Conservation (phyloP, 2,329 filamentous ascomycete species). For the Curvularia eragrostidis region DNA sequence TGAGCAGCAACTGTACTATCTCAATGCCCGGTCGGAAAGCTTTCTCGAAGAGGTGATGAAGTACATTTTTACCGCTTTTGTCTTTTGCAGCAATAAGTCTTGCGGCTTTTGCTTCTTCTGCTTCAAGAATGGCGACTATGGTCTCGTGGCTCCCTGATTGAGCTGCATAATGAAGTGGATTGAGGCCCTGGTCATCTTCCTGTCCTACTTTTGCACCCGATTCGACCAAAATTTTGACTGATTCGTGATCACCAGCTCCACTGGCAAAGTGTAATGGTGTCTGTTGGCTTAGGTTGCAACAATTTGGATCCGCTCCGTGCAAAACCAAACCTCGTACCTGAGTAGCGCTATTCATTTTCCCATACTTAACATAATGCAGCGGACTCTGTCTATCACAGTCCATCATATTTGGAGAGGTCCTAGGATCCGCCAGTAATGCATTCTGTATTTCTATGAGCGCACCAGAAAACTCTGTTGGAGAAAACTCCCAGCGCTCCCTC, state of each 20-base stretch:
- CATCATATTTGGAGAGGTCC: not conserved
- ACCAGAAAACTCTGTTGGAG: not conserved
- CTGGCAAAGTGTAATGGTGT: not conserved
- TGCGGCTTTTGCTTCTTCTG: not conserved
- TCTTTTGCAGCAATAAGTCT: not conserved
- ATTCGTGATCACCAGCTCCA: not conserved
- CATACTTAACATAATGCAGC: not conserved
- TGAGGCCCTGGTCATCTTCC: not conserved
- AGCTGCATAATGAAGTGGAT: not conserved
- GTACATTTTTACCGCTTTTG: not conserved
- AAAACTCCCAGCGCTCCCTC: too few relatives aligned
- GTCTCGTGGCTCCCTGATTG: not conserved
- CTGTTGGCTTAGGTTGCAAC: not conserved
- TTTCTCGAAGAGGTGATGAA: not conserved
- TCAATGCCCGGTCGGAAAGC: too few relatives aligned
- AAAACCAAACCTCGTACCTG: not conserved
- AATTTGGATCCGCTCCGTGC: not conserved
- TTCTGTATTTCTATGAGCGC: not conserved
- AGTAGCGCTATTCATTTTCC: not conserved
- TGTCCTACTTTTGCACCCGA: not conserved
- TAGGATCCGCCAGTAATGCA: not conserved
- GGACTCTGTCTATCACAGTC: not conserved
- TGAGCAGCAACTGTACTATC: not conserved
- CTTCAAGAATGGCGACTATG: not conserved
- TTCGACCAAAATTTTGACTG: not conserved